Evolutionary conservation across 1,284 basidiomycete species (phyloP).

Genomic region (Anthracocystis panici-leucophaei): DNA sequence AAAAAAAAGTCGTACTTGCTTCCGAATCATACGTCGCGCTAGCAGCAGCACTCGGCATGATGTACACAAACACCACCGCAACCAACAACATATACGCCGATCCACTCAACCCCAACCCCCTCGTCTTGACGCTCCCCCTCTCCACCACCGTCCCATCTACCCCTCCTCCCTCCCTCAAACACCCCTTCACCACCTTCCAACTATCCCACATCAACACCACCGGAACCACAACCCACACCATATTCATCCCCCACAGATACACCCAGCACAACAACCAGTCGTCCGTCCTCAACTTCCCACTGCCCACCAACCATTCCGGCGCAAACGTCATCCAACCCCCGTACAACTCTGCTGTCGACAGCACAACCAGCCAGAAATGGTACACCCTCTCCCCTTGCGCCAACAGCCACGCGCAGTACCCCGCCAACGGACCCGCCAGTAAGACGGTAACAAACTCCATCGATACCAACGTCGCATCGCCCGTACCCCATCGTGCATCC

Average conservation of each 20-base stretch:
- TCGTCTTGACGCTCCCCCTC: not conserved
- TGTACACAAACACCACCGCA: slow-evolving; percentile 21
- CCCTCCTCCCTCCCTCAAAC: slow-evolving; percentile 6
- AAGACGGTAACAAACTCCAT: slow-evolving; percentile 63
- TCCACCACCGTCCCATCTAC: slow-evolving; percentile 5
- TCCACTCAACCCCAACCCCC: not conserved
- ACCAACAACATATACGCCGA: slow-evolving; percentile 31
- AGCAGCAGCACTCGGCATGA: slow-evolving; percentile 21
- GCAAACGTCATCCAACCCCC: slow-evolving; percentile 67
- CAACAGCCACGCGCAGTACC: slow-evolving; percentile 56
- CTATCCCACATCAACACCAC: slow-evolving; percentile 44
- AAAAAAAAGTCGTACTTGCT: slow-evolving; percentile 6
- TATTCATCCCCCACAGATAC: slow-evolving; percentile 50
- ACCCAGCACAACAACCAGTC: slow-evolving; percentile 47
- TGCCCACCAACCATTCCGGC: slow-evolving; percentile 61
- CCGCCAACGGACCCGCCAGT: slow-evolving; percentile 58
- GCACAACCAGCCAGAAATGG: slow-evolving; percentile 59
- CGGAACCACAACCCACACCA: slow-evolving; percentile 50
- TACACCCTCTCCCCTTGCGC: slow-evolving; percentile 40
- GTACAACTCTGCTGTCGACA: slow-evolving; percentile 62
- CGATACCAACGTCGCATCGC: slow-evolving; percentile 58
- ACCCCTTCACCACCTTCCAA: slow-evolving; percentile 14
- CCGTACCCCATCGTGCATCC: slow-evolving; percentile 59
- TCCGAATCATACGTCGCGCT: not conserved
- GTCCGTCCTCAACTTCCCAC: slow-evolving; percentile 9